Conservation (phyloP, 768 basidiomycete species). For the Tylopilus vinaceipallidus region DNA sequence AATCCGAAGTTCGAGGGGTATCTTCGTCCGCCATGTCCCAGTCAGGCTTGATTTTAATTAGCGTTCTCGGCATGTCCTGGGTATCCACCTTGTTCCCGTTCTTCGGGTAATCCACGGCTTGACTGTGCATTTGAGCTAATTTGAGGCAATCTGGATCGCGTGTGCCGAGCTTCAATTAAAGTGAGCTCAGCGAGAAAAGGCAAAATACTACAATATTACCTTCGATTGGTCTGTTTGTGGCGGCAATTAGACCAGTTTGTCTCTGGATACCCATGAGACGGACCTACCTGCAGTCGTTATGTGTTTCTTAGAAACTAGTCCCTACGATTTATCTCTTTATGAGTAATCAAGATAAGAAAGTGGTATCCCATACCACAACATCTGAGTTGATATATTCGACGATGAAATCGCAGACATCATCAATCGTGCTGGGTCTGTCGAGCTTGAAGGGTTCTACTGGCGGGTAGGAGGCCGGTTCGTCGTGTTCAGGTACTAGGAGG, state of each 20-base stretch:
- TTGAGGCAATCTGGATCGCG: slow-evolving; percentile 52
- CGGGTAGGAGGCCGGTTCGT: slow-evolving; percentile 52
- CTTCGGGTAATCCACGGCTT: slow-evolving; percentile 82
- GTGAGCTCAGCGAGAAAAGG: slow-evolving; percentile 1
- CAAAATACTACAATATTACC: slow-evolving; percentile 33
- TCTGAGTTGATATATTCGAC: slow-evolving; percentile 85
- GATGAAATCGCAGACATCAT: slow-evolving; percentile 78
- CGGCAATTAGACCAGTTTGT: background rate
- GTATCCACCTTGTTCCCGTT: slow-evolving; percentile 66
- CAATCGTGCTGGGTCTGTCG: slow-evolving; percentile 49
- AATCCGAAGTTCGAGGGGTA: slow-evolving; percentile 54
- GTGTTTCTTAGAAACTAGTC: slow-evolving; percentile 65
- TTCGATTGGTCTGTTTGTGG: slow-evolving; percentile 63
- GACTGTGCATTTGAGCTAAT: slow-evolving; percentile 55
- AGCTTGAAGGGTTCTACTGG: slow-evolving; percentile 38
- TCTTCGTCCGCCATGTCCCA: slow-evolving; percentile 68
- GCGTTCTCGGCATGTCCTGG: slow-evolving; percentile 45
- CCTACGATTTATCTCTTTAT: slow-evolving; percentile 40
- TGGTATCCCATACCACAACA: slow-evolving; percentile 51
- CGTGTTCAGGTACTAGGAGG: slow-evolving; percentile 51
- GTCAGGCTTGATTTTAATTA: slow-evolving; percentile 74
- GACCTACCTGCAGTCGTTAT: slow-evolving; percentile 66
- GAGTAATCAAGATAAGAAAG: background rate
- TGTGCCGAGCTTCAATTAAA: slow-evolving; percentile 50
- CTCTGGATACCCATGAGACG: background rate